Percentiles rank a stretch among this genome's conserved stretches.
Evolutionary conservation across 23 red algal genomes (phyloP).

Genomic region (Chondrus crispus): DNA sequence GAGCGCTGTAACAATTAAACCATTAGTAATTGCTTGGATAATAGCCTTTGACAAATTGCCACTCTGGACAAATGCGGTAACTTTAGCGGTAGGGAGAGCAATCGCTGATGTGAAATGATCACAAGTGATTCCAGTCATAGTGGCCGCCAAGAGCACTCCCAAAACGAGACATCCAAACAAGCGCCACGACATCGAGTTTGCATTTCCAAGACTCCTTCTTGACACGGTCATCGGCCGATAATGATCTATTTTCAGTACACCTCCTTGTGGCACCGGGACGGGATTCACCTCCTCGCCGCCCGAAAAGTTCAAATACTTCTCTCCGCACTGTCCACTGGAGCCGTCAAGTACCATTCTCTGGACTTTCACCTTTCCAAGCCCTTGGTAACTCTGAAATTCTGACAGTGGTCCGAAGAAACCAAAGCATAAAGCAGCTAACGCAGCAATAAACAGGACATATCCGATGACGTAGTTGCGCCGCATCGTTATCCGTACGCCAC

Average conservation of each 20-base stretch:
- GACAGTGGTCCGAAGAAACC: conserved; percentile 47
- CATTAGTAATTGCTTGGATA: conserved; percentile 32
- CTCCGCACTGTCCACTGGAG: not conserved
- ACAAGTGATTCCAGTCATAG: conserved; percentile 14
- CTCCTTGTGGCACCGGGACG: conserved; percentile 28
- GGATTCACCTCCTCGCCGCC: not conserved
- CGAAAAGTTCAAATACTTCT: not conserved
- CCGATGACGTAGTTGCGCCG: not conserved
- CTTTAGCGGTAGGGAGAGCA: no score
- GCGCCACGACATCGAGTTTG: conserved; percentile 18
- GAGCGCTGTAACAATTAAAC: conserved; percentile 38
- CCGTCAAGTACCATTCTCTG: conserved; percentile 25
- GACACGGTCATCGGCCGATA: conserved; percentile 48
- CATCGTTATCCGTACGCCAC: not conserved
- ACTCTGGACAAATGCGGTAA: no score
- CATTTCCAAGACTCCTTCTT: conserved; percentile 2
- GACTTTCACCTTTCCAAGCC: conserved; percentile 1
- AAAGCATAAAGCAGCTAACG: conserved; percentile 26
- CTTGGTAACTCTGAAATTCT: conserved; percentile 26
- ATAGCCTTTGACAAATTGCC: no score
- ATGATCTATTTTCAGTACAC: conserved; percentile 14
- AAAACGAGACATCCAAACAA: conserved; percentile 49
- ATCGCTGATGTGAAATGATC: conserved; percentile 63
- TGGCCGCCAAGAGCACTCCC: not conserved
- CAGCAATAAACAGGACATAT: not conserved